Percentiles rank a stretch among this genome's conserved stretches.
phyloP scores from a whole-genome alignment of 345 rosid species.

The Salix arbutifolia region DNA sequence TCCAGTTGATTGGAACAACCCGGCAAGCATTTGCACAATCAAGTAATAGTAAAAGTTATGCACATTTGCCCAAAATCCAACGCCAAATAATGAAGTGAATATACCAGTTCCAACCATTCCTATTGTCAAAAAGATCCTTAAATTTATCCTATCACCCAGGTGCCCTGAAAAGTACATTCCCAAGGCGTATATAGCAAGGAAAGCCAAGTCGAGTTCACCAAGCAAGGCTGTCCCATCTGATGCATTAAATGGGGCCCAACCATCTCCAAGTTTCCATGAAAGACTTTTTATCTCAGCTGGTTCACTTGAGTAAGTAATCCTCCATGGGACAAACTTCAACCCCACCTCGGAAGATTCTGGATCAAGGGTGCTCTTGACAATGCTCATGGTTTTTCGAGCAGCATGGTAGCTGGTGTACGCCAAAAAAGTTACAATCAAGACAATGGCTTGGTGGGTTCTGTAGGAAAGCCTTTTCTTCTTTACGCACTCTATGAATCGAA shows the following conservation, averaged over 20 bases:
- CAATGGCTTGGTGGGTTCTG: constrained; percentile 63
- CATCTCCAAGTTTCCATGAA: constrained; percentile 41
- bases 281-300: constrained; percentile 27
- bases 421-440: constrained; percentile 73
- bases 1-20: constrained; percentile 89
- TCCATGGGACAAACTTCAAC: constrained; percentile 37
- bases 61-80: constrained; percentile 69
- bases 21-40: constrained; percentile 66
- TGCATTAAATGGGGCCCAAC: constrained; percentile 88
- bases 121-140: constrained; percentile 67
- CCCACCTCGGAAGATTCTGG: constrained; percentile 46
- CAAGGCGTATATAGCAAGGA: constrained; percentile 67
- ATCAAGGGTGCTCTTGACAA: constrained; percentile 88
- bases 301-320: constrained; percentile 12
- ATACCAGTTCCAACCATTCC: constrained; percentile 92
- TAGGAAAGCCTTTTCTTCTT: constrained; percentile 54
- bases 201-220: constrained; percentile 84
- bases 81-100: constrained; percentile 75
- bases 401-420: constrained; percentile 86
- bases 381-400: constrained; percentile 80
- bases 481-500: constrained; percentile 45
- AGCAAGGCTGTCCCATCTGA: constrained; percentile 67
- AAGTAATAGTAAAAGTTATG: constrained; percentile 73
- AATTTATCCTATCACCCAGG: constrained; percentile 79
- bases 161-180: constrained; percentile 94